phyloP scores from a whole-genome alignment of 169 alveolate genomes.

The Eimeria acervulina region DNA sequence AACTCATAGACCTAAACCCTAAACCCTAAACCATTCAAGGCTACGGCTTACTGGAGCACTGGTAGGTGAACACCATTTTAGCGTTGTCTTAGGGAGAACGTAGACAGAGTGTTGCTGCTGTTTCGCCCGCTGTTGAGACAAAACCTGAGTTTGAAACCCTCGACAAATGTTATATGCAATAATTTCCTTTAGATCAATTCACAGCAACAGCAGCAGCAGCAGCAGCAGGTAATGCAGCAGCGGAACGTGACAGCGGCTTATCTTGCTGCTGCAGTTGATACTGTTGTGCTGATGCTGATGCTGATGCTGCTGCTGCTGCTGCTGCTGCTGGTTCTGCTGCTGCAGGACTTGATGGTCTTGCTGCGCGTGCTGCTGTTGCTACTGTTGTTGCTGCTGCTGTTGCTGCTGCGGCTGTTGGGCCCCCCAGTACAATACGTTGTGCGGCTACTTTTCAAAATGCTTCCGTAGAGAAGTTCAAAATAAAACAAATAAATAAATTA shows the following conservation, averaged over 20 bases:
- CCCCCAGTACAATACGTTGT: not conserved
- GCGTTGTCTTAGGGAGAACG: not conserved
- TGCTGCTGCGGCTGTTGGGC: not conserved
- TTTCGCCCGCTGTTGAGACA: not conserved
- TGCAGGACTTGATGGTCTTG: not conserved
- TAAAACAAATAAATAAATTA: no score
- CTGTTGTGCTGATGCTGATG: not conserved
- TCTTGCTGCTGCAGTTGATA: conserved; percentile 1
- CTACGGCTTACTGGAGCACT: conserved; percentile 44
- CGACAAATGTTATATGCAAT: no score
- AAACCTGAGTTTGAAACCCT: no score
- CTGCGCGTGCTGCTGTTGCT: not conserved
- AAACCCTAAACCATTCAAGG: not conserved
- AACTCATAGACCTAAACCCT: not conserved
- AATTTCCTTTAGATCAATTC: no score
- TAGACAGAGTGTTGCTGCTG: not conserved
- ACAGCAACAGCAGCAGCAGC: no score
- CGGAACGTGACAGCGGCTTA: not conserved
- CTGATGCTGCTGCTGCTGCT: conserved; percentile 1
- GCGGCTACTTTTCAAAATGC: not conserved
- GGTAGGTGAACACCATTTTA: conserved; percentile 74
- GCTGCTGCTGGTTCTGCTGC: not conserved
- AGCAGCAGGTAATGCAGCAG: not conserved
- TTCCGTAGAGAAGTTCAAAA: no score
- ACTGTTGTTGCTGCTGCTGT: not conserved